phyloP scores from a whole-genome alignment of 1,284 basidiomycete species.

The Porogramme epimiltina region DNA sequence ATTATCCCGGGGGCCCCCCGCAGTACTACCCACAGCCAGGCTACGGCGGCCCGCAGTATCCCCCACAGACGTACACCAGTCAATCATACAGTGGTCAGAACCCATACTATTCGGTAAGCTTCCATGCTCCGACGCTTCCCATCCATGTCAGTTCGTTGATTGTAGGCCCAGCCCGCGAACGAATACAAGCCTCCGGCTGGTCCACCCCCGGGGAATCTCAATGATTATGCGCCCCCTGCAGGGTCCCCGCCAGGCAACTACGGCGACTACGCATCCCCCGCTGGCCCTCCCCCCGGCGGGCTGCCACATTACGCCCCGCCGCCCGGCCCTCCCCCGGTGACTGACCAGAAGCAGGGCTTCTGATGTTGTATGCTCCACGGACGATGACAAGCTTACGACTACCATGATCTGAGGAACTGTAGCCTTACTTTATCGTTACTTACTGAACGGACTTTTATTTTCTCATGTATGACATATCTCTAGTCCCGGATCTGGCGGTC shows the following conservation, averaged over 20 bases:
- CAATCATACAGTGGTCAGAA: no score
- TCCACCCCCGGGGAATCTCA: background rate
- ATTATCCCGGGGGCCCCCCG: slow-evolving; percentile 2
- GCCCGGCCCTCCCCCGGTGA: slow-evolving; percentile 13
- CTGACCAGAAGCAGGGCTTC: slow-evolving; percentile 4
- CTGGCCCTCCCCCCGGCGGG: slow-evolving; percentile 2
- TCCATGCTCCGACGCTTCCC: no score
- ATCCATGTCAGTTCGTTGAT: no score
- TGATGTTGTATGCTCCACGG: no score
- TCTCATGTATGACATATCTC: no score
- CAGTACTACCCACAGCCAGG: slow-evolving; percentile 3
- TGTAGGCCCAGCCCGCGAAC: no score
- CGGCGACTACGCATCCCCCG: background rate
- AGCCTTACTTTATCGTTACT: no score
- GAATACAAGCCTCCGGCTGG: background rate
- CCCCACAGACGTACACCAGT: slow-evolving; percentile 19
- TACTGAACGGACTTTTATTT: no score
- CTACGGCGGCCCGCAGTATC: slow-evolving; percentile 17
- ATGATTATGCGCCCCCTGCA: background rate
- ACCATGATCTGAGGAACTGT: no score
- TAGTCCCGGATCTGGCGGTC: no score
- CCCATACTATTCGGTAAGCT: no score
- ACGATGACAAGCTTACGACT: no score
- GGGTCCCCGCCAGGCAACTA: slow-evolving; percentile 4
- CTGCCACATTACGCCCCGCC: slow-evolving; percentile 20